Evolutionary conservation across 805 yeast species (phyloP), one percentile per base, ranked within the genome.

Genomic region (Spathaspora hagerdaliae): DNA sequence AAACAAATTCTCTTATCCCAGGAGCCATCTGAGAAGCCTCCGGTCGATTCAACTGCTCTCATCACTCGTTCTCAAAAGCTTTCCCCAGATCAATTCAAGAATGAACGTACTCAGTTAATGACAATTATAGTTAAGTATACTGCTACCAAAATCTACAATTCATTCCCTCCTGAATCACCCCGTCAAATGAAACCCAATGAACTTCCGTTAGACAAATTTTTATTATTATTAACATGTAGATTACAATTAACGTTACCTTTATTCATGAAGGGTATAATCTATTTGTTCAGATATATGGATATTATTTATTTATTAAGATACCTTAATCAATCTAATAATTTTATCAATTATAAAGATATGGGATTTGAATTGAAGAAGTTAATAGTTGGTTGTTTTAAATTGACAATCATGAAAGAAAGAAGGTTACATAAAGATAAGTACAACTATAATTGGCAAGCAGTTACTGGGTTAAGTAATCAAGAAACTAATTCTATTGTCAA

Each of bases 271-370:
- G 71, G 74, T 5, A 58, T 65, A 35, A 67, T 72, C 27, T 71
- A 71, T 50, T 58, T 72, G 39, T 72, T 72, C 58, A 60, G 77
- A 43, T 72, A 72, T 52, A 72, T 72, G 75, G 76, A 72, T 51
- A 69, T 72, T 38, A 65, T 72, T 42, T 72, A 72, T 54, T 61
- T 72, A 45, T 64, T 72, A 48, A 56, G 77, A 44, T 72, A 72
- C 50, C 63, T 72, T 46, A 72, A 72, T 49, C 77, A 72, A 52
- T 65, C 74, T 27, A 72, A 72, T 50, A 72, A 72, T 49, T 68
- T 62, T 47, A 74, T 72, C 31, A 69, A 66, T 51, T 69, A 66
- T 53, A 69, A 62, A 38, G 73, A 67, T 31, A 71, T 71, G 77
- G 75, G 69, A 31, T 71, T 65, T 53, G 67, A 65, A 24, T 58